phyloP scores from a whole-genome alignment of 345 rosid species.

The Eucalyptus erythrocorys region DNA sequence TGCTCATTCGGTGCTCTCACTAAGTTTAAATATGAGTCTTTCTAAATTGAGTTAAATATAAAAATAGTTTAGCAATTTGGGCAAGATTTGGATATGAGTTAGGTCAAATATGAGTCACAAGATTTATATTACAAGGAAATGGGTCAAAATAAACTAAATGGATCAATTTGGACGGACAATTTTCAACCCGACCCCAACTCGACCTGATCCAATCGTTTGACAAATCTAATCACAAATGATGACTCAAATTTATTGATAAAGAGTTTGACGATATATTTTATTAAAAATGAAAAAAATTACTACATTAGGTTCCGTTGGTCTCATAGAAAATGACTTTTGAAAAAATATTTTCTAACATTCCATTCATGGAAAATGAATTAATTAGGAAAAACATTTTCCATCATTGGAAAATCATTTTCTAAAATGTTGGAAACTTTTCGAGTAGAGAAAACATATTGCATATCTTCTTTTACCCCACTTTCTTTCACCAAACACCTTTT shows the following conservation, averaged over 20 bases:
- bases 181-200: background rate
- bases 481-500: no score
- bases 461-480: no score
- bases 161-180: accelerated
- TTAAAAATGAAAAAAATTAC: background rate
- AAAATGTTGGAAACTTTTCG: no score
- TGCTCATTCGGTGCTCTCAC: background rate
- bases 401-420: no score
- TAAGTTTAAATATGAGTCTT: background rate
- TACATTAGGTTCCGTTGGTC: accelerated
- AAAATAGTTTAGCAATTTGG: background rate
- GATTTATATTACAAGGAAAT: background rate
- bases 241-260: background rate
- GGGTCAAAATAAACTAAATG: no score
- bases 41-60: no score
- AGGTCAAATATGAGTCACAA: background rate
- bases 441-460: no score
- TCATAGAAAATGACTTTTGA: no score
- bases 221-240: accelerated
- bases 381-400: no score
- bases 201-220: accelerated
- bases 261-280: background rate
- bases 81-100: no score
- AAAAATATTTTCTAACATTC: no score
- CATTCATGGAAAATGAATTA: accelerated